Conservation (phyloP, 108 stramenopile species). For the Nitzschia inconspicua region DNA sequence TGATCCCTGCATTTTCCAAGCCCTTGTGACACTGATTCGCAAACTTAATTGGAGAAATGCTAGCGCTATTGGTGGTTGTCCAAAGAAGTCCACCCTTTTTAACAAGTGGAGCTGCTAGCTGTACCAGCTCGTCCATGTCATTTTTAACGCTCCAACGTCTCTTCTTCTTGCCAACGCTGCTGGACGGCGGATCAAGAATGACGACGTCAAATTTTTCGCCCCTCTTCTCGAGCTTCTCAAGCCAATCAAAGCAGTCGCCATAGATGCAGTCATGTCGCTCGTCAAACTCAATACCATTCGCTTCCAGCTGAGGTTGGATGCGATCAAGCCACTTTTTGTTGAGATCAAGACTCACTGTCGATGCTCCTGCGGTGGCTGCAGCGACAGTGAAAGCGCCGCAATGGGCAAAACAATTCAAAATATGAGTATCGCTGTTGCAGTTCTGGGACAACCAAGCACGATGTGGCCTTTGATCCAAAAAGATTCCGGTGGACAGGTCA, state of each 20-base stretch:
- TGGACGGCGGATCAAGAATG: constrained; percentile 82
- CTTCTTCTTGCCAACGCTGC: constrained; percentile 76
- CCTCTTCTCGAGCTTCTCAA: constrained; percentile 64
- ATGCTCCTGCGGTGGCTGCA: constrained; percentile 75
- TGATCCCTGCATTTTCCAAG: constrained; percentile 52
- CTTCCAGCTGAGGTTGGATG: constrained; percentile 66
- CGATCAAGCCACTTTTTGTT: constrained; percentile 82
- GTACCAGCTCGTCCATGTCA: constrained; percentile 71
- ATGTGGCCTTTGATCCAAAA: constrained; percentile 74
- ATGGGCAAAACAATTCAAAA: constrained; percentile 85
- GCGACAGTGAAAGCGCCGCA: constrained; percentile 80
- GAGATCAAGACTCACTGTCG: constrained; percentile 73
- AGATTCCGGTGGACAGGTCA: constrained; percentile 82
- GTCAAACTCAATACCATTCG: constrained; percentile 77
- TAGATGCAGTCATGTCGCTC: constrained; percentile 78
- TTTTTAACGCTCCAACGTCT: constrained; percentile 79
- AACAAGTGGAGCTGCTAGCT: constrained; percentile 74
- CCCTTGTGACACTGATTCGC: constrained; percentile 64
- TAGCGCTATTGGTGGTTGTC: constrained; percentile 74
- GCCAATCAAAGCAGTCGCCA: constrained; percentile 89
- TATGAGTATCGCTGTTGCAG: constrained; percentile 59
- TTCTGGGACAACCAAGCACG: constrained; percentile 67
- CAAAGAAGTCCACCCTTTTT: constrained; percentile 68
- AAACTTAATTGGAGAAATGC: constrained; percentile 63
- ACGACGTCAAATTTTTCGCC: constrained; percentile 85